Conservation (phyloP, 257 asterid species). For the Ilex asprella region DNA sequence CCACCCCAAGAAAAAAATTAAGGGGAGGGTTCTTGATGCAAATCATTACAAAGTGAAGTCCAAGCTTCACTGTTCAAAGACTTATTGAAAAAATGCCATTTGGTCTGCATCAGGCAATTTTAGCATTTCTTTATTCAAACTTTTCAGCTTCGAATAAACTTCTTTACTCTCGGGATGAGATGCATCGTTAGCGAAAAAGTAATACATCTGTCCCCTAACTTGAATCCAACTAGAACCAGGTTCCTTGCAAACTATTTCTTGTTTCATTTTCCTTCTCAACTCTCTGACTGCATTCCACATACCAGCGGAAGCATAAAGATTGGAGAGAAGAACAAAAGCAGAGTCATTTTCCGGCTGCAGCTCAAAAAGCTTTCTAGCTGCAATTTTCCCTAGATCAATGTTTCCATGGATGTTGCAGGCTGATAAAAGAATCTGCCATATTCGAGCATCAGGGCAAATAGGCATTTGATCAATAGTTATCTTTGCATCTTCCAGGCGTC, state of each 20-base stretch:
- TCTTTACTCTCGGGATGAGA: no score
- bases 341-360: slow-evolving; percentile 18
- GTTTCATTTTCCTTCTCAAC: slow-evolving; percentile 17
- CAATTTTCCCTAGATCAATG: slow-evolving; percentile 15
- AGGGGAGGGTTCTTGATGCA: no score
- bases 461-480: slow-evolving; percentile 14
- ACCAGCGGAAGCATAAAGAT: slow-evolving; percentile 20
- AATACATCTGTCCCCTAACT: not conserved
- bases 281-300: slow-evolving; percentile 13
- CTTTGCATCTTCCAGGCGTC: slow-evolving; percentile 16
- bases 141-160: no score
- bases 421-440: slow-evolving; percentile 20
- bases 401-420: slow-evolving; percentile 13
- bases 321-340: slow-evolving; percentile 17
- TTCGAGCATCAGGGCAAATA: slow-evolving; percentile 14
- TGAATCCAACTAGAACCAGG: slow-evolving; percentile 21
- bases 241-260: slow-evolving; percentile 10
- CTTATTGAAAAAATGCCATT: no score
- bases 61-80: no score
- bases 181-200: not conserved
- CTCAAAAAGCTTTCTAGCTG: slow-evolving; percentile 13
- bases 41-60: no score
- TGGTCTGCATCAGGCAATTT: no score
- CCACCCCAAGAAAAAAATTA: no score
- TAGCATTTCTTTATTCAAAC: no score